Conservation (phyloP, 176 grass and related monocot genomes). For the Oryza brachyantha region DNA sequence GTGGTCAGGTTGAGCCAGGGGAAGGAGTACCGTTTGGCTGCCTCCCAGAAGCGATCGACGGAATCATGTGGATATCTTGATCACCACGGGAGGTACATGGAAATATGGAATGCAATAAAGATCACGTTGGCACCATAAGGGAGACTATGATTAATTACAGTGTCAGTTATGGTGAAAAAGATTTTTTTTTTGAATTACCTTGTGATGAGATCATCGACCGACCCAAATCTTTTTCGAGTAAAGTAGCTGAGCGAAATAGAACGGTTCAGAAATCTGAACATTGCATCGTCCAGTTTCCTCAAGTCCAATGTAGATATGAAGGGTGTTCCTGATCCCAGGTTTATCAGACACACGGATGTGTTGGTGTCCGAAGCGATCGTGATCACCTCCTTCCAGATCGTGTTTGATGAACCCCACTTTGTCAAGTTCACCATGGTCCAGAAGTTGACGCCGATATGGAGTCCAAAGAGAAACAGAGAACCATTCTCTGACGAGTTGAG, state of each 20-base stretch:
- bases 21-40: neutral
- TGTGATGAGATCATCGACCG: neutral
- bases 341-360: neutral
- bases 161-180: neutral
- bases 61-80: neutral
- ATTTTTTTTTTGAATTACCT: neutral
- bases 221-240: neutral
- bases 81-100: neutral
- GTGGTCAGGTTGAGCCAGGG: neutral
- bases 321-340: slow-evolving; percentile 6
- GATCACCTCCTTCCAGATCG: neutral
- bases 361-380: neutral
- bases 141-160: neutral
- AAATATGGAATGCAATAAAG: neutral
- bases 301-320: slow-evolving; percentile 12
- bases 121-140: neutral
- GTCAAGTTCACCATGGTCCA: neutral
- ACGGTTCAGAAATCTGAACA: neutral
- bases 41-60: slow-evolving; percentile 8
- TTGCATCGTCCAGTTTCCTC: neutral
- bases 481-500: neutral
- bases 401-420: fast-evolving
- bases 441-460: neutral
- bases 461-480: neutral
- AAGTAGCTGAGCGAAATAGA: neutral